A percentile compares a stretch with the other conserved stretches of the same genome.
These are phyloP conservation scores for Gossypium lobatum DNA, from an alignment of 441 rosid species.

Conservation along the genomic window DNA sequence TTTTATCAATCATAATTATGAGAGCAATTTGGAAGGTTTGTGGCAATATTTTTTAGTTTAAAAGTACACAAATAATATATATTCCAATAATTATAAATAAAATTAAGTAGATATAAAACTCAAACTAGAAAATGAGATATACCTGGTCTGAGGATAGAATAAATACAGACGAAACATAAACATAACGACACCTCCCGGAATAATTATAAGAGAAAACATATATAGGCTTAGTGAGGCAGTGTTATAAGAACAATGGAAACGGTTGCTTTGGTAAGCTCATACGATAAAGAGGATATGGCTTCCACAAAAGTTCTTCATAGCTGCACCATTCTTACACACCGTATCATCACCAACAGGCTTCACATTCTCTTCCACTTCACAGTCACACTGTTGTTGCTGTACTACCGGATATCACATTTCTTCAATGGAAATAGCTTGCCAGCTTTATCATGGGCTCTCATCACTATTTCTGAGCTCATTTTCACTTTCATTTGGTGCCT, in stretches of 20 bases:
- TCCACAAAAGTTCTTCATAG: background rate
- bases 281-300: background rate
- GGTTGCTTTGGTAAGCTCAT: background rate
- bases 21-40: background rate
- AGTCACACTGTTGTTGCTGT: background rate
- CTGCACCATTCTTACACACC: background rate
- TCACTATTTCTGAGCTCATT: conserved; percentile 18
- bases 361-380: background rate
- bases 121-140: too few species aligned
- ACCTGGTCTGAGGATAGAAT: too few species aligned
- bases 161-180: too few species aligned
- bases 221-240: background rate
- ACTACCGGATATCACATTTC: conserved; percentile 9
- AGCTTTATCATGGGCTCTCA: conserved; percentile 18
- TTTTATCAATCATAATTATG: too few species aligned
- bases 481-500: conserved; percentile 31
- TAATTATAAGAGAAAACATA: too few species aligned
- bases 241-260: background rate
- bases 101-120: too few species aligned
- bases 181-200: too few species aligned
- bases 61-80: too few species aligned
- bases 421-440: conserved; percentile 1
- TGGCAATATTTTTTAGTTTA: too few species aligned
- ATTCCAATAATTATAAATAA: too few species aligned
- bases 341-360: background rate